These are phyloP conservation scores for Clonostachys chloroleuca DNA, from an alignment of 2,329 filamentous ascomycete genomes.

Conservation along the genomic window DNA sequence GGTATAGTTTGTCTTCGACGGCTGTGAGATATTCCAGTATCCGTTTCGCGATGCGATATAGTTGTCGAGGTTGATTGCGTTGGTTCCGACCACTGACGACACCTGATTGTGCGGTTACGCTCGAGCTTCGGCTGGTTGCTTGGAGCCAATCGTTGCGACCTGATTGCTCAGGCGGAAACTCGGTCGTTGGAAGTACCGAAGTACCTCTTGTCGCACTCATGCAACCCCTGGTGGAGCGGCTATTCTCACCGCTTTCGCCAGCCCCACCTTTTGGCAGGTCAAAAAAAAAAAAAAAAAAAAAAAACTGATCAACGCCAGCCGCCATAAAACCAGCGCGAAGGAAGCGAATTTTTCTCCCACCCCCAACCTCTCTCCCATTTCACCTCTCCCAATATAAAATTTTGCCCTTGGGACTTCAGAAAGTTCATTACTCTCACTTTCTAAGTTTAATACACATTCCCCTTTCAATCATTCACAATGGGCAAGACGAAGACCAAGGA, in stretches of 20 bases:
- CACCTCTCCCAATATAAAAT: constrained; percentile 5
- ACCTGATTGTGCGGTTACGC: too few relatives aligned
- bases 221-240: neutral
- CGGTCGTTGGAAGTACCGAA: neutral
- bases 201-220: constrained; percentile 3
- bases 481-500: constrained; percentile 60
- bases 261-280: constrained; percentile 25
- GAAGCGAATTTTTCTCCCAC: neutral
- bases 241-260: constrained; percentile 24
- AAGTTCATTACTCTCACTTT: neutral
- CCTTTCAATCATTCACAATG: constrained; percentile 40
- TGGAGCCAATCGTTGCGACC: constrained; percentile 7
- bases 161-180: constrained; percentile 19
- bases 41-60: too few relatives aligned
- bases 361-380: constrained; percentile 7
- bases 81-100: too few relatives aligned
- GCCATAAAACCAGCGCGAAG: constrained; percentile 4
- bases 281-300: constrained; percentile 22
- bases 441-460: neutral
- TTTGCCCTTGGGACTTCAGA: constrained; percentile 1
- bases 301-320: constrained; percentile 8
- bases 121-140: neutral
- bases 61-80: too few relatives aligned
- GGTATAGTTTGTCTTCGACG: neutral
- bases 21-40: too few relatives aligned